Conservation (phyloP, 2,329 filamentous ascomycete species). For the Malbranchea cinnamomea region DNA sequence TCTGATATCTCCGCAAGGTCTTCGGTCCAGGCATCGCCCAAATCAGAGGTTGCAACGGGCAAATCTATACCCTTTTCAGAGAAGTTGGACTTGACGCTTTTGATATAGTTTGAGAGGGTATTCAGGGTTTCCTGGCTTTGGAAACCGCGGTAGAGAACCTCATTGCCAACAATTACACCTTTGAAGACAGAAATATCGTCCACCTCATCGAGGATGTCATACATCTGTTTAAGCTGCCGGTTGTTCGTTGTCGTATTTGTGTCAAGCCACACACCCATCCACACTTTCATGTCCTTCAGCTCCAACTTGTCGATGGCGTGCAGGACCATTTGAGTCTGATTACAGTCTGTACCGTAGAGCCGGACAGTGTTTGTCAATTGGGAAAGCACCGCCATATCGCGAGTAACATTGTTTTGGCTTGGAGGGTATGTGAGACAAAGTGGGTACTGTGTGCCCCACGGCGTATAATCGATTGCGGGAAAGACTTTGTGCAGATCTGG, state of each 20-base stretch:
- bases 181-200: conserved; percentile 37
- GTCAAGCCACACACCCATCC: conserved; percentile 91
- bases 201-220: conserved; percentile 53
- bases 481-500: conserved; percentile 78
- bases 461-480: conserved; percentile 89
- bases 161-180: conserved; percentile 49
- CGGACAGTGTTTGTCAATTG: conserved; percentile 80
- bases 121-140: conserved; percentile 48
- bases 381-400: conserved; percentile 76
- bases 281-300: conserved; percentile 65
- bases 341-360: conserved; percentile 91
- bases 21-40: conserved; percentile 73
- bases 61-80: conserved; percentile 51
- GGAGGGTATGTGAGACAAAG: conserved; percentile 63
- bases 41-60: conserved; percentile 72
- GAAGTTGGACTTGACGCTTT: conserved; percentile 57
- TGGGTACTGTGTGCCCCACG: conserved; percentile 79
- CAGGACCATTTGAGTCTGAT: conserved; percentile 88
- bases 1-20: conserved; percentile 58
- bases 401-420: conserved; percentile 86
- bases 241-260: conserved; percentile 67
- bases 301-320: conserved; percentile 63
- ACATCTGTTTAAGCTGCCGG: conserved; percentile 72
- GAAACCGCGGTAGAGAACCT: conserved; percentile 41
- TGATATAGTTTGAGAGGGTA: conserved; percentile 49